Evolutionary conservation across 495 filamentous ascomycete species (phyloP).

Genomic region (Talaromyces nanjingensis): DNA sequence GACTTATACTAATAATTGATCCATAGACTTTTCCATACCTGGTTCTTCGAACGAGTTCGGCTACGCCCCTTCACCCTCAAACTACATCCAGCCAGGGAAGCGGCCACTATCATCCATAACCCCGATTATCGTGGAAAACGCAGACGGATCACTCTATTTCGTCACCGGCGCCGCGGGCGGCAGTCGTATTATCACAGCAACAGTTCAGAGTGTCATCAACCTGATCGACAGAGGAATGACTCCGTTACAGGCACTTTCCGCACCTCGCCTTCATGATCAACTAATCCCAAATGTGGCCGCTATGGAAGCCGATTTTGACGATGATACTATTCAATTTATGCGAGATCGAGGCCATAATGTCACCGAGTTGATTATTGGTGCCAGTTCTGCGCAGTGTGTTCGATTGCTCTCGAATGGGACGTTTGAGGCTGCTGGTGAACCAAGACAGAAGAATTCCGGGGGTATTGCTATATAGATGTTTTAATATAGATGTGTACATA

Average conservation of each 20-base stretch:
- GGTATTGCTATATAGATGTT: conserved; percentile 58
- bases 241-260: conserved; percentile 52
- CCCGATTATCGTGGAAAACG: conserved; percentile 64
- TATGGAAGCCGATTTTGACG: conserved; percentile 69
- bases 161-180: conserved; percentile 76
- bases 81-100: conserved; percentile 77
- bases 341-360: conserved; percentile 61
- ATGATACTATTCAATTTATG: conserved; percentile 59
- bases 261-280: conserved; percentile 77
- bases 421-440: conserved; percentile 71
- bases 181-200: conserved; percentile 80
- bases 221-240: conserved; percentile 59
- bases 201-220: conserved; percentile 68
- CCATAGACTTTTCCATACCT: conserved; percentile 66
- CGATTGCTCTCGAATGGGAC: conserved; percentile 62
- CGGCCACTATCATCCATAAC: conserved; percentile 75
- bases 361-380: conserved; percentile 56
- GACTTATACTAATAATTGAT: background rate
- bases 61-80: conserved; percentile 68
- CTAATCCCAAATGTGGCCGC: conserved; percentile 59
- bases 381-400: conserved; percentile 67
- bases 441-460: conserved; percentile 65
- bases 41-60: conserved; percentile 70
- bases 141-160: conserved; percentile 60
- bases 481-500: background rate